phyloP scores from a whole-genome alignment of 768 basidiomycete species.

The Trametes gibbosa region DNA sequence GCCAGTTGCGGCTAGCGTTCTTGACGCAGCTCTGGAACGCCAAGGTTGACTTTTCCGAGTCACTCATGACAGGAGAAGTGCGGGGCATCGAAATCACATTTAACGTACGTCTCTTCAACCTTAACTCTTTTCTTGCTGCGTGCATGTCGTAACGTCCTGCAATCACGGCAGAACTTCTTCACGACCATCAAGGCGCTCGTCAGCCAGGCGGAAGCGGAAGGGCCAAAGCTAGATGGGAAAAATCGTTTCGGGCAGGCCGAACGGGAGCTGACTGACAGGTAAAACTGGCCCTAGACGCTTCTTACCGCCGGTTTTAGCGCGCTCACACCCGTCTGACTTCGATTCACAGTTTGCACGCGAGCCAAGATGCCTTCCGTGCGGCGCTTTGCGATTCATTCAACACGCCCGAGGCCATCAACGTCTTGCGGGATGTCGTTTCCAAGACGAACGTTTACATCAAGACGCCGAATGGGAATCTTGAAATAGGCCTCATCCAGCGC shows the following conservation, averaged over 20 bases:
- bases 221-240: slow-evolving; percentile 51
- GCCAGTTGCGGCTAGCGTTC: slow-evolving; percentile 91
- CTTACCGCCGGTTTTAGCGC: not conserved
- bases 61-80: slow-evolving; percentile 86
- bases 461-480: slow-evolving; percentile 52
- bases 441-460: slow-evolving; percentile 88
- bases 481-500: slow-evolving; percentile 62
- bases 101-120: slow-evolving; percentile 56
- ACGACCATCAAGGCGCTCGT: slow-evolving; percentile 79
- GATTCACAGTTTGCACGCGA: slow-evolving; percentile 59
- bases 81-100: slow-evolving; percentile 77
- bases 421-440: slow-evolving; percentile 79
- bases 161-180: slow-evolving; percentile 81
- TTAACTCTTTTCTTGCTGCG: slow-evolving; percentile 1
- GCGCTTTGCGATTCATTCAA: slow-evolving; percentile 98
- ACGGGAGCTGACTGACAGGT: slow-evolving; percentile 65
- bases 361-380: slow-evolving; percentile 74
- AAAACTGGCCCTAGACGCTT: slow-evolving; percentile 19
- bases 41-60: slow-evolving; percentile 92
- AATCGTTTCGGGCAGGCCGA: slow-evolving; percentile 71
- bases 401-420: slow-evolving; percentile 77
- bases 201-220: slow-evolving; percentile 50
- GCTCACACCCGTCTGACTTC: not conserved
- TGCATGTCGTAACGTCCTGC: not conserved
- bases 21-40: slow-evolving; percentile 88